Evolutionary conservation across 805 yeast genomes (phyloP), one percentile per base, ranked within the genome.

Genomic region (Starmerella kuoi): DNA sequence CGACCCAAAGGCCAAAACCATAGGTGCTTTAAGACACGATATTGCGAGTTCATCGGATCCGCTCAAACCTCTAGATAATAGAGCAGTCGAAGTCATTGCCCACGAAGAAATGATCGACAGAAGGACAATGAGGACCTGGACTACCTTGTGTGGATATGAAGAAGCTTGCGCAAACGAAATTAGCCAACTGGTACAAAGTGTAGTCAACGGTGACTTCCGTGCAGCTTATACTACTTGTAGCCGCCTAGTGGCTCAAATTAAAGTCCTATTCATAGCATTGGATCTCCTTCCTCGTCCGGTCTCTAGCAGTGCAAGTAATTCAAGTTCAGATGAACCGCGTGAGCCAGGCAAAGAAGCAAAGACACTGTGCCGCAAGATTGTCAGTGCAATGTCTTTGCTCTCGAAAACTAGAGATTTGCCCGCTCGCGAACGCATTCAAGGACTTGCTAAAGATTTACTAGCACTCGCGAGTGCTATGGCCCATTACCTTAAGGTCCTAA

Each of bases 381-480:
- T 91, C 79, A 76, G 84, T 37, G 88, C 85, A 62, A 69, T 91
- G 57, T 86, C 94, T 1, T 69, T 85, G 26, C 63, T 91, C 33
- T 69, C 95, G 47, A 85, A 83, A 54, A 67, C 75, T 0, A 59
- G 51, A 24, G 51, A 49, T 23, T 38, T 39, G 38, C 22, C 41
- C 2, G 31, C 17, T 23, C 46, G 44, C 14, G 50, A 47, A 19
- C 46, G 51, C 11, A 45, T 49, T 20, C 42, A 46, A 17, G 46
- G 48, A 3, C 46, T 49, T 14, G 55, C 65, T 1, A 57, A 54
- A 27, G 66, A 63, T 19, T 55, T 88, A 31, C 69, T 91, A 51
- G 74, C 88, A 0, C 75, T 87, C 9, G 87, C 87, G 4, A 84
- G 95, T 1, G 86, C 93, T 0, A 66, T 88, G 52, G 96, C 98